phyloP scores from a whole-genome alignment of 73 alveolate species.

The Paramecium sexaurelia region DNA sequence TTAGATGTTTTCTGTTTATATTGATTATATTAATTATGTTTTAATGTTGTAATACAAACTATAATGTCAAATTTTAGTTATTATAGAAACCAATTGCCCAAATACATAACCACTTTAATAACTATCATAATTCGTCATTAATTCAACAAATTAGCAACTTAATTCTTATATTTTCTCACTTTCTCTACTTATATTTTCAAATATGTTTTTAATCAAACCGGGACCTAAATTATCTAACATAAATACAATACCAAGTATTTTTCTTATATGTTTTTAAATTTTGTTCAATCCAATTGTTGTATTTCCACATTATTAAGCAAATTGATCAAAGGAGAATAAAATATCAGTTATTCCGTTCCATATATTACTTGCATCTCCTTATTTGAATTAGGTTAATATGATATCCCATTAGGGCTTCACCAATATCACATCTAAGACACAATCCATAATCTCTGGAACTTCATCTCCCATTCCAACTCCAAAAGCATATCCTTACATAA shows the following conservation, averaged over 20 bases:
- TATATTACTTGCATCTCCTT: not conserved
- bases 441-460: slow-evolving; percentile 41
- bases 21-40: not conserved
- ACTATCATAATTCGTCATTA: not conserved
- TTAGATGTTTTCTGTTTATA: not conserved
- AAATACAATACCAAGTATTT: not conserved
- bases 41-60: not conserved
- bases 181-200: not conserved
- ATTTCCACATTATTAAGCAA: slow-evolving; percentile 7
- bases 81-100: not conserved
- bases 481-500: not conserved
- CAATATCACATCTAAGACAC: not conserved
- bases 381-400: not conserved
- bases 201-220: not conserved
- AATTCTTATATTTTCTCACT: not conserved
- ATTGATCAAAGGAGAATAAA: not conserved
- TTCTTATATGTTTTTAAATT: not conserved
- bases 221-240: not conserved
- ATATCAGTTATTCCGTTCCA: not conserved
- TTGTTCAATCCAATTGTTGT: not conserved
- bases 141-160: not conserved
- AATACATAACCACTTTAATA: not conserved
- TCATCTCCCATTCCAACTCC: slow-evolving; percentile 32
- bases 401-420: not conserved
- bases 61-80: not conserved